A percentile compares a stretch with the other conserved stretches of the same genome.
These are phyloP conservation scores for Viridothelium virens DNA, from an alignment of 495 filamentous ascomycete genomes.

Conservation along the genomic window DNA sequence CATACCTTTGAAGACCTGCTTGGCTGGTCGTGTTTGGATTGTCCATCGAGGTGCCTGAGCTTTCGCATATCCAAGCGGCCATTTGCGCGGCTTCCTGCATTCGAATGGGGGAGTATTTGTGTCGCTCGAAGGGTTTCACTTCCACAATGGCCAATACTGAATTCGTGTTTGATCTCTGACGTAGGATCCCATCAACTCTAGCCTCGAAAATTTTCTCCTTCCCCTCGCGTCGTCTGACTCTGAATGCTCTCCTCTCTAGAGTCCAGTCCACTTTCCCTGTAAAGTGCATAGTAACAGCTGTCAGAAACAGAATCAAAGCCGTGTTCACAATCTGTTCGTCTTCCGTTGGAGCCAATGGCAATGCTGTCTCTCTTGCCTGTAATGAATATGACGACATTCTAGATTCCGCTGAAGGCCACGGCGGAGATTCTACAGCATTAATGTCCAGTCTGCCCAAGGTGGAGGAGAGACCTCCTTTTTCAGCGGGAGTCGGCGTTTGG, in stretches of 20 bases:
- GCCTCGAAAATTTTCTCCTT: not conserved
- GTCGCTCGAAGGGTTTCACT: not conserved
- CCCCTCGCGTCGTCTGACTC: not conserved
- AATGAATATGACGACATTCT: not conserved
- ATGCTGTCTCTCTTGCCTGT: not conserved
- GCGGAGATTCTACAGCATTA: not conserved
- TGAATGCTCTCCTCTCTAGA: not conserved
- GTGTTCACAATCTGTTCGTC: conserved; percentile 7
- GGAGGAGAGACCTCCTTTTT: not conserved
- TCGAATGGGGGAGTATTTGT: not conserved
- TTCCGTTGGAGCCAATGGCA: not conserved
- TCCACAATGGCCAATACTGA: not conserved
- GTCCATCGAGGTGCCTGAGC: no score
- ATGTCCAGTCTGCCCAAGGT: not conserved
- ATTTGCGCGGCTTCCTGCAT: not conserved
- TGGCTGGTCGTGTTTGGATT: no score
- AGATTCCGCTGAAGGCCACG: not conserved
- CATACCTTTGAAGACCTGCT: not conserved
- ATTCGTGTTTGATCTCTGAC: not conserved
- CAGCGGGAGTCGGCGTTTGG: not conserved
- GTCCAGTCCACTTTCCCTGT: conserved; percentile 1
- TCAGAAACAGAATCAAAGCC: conserved; percentile 4
- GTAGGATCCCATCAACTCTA: conserved; percentile 1
- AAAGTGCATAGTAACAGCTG: conserved; percentile 1
- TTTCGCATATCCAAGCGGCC: conserved; percentile 1